Evolutionary conservation across 148 eudicot genomes (phyloP).

Genomic region (Simmondsia chinensis): DNA sequence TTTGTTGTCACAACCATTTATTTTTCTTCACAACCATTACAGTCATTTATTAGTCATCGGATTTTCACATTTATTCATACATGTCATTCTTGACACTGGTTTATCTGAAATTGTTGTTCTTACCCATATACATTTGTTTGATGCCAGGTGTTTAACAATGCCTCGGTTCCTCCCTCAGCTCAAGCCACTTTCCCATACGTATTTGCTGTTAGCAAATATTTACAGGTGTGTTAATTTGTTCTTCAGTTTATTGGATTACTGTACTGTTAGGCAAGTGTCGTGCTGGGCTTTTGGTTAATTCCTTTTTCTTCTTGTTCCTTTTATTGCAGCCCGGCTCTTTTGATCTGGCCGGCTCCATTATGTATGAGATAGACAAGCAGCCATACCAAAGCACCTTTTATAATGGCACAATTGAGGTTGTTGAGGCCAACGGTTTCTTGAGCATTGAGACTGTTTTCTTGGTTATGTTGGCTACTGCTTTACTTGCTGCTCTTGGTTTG

Average conservation of each 20-base stretch:
- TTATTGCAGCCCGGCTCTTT: constrained; percentile 70
- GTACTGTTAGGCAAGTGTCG: too few species aligned
- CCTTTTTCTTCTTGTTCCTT: too few species aligned
- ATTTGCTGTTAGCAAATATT: constrained; percentile 84
- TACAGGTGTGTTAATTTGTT: too few species aligned
- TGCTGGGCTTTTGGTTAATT: too few species aligned
- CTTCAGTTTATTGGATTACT: too few species aligned
- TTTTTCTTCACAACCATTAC: too few species aligned
- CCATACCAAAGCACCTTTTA: constrained; percentile 80
- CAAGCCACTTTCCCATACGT: constrained; percentile 84
- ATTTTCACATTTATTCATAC: too few species aligned
- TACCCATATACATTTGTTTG: background rate
- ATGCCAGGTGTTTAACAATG: constrained; percentile 61
- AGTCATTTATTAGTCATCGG: too few species aligned
- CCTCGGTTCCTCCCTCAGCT: constrained; percentile 77
- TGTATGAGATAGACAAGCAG: constrained; percentile 73
- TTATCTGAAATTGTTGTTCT: background rate
- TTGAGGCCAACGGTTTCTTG: constrained; percentile 65
- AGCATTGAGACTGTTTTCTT: constrained; percentile 88
- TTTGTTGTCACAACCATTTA: too few species aligned
- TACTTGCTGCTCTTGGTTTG: constrained; percentile 57
- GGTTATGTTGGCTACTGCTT: constrained; percentile 55
- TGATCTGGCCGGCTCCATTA: constrained; percentile 79
- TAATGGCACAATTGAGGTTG: constrained; percentile 89
- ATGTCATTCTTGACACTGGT: background rate